Evolutionary conservation across 306 rosid species (phyloP), one percentile per base, ranked within the genome.

Genomic region (Hylodesmum podocarpum): DNA sequence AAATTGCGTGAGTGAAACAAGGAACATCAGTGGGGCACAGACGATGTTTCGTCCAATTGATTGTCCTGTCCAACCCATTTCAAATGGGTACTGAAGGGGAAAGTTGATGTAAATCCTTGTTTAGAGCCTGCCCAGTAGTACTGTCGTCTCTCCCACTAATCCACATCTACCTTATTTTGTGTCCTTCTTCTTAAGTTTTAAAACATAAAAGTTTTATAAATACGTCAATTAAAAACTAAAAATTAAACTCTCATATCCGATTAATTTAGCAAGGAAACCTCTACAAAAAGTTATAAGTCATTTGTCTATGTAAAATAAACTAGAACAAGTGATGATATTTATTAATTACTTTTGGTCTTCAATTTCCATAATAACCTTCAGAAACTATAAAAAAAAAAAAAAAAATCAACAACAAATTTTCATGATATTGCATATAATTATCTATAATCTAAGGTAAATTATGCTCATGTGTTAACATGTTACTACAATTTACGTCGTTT

Each of bases 11-110:
- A 9, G 8, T 53, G 31, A 27, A 6, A 40, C 6, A 6, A 58
- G 19, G 46, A 40, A 72, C 73, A 65, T 53, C 10, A 2, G 71
- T 66, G 76, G 84, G 84, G 57, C 39, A 69, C n/a, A 31, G 7
- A 28, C 21, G 13, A 18, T 72, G 59, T 33, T 55, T 16, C 44
- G 41, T 33, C 64, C 70, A 73, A 43, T 66, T 58, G 21, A 72
- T 66, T 27, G 65, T 50, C 14, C 36, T 39, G 33, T 66, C 75
- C 51, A 54, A 55, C 75, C 63, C 78, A 73, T 41, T 73, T 73
- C 16, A 29, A 66, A 53, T 65, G 67, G 70, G 18, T 55, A 2
- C 1, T 44, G 44, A 13, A 29, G 74, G 36, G 36, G 31, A 29
- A 73, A 10, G 1, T 40, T 25, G 10, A 22, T 40, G 51, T 65